phyloP scores from a whole-genome alignment of 805 yeast genomes.

The Kockiozyma suomiensis region DNA sequence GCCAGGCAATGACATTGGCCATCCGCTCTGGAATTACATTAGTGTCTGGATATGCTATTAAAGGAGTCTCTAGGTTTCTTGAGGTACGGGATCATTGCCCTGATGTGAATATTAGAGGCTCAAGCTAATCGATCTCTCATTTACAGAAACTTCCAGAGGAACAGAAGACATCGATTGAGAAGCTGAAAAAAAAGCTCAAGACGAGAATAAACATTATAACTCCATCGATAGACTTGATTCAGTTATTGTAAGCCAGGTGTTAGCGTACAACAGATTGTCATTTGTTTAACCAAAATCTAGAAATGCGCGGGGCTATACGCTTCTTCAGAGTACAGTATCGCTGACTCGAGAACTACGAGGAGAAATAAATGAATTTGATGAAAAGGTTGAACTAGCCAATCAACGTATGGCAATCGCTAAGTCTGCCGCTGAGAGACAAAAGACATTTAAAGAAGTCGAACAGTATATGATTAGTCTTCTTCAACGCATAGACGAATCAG shows the following conservation, averaged over 20 bases:
- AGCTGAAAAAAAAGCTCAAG: constrained; percentile 51
- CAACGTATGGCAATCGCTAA: constrained; percentile 38
- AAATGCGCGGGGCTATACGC: constrained; percentile 63
- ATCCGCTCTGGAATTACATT: constrained; percentile 72
- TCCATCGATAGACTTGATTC: constrained; percentile 68
- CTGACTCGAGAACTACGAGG: constrained; percentile 58
- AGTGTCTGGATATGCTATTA: constrained; percentile 73
- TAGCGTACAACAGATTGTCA: not conserved
- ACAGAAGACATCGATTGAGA: constrained; percentile 52
- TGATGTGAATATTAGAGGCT: constrained; percentile 27
- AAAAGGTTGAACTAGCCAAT: constrained; percentile 49
- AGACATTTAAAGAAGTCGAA: constrained; percentile 53
- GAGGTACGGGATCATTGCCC: constrained; percentile 39
- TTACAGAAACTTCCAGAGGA: constrained; percentile 49
- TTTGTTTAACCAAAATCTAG: constrained; percentile 4
- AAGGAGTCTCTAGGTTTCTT: constrained; percentile 59
- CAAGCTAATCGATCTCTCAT: not conserved
- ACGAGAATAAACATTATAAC: constrained; percentile 63
- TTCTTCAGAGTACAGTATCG: constrained; percentile 56
- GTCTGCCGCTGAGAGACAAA: constrained; percentile 37
- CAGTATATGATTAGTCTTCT: constrained; percentile 53
- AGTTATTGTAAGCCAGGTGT: constrained; percentile 45
- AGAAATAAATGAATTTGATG: constrained; percentile 62
- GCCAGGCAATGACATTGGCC: constrained; percentile 79
- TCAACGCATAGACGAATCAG: constrained; percentile 56